Base-by-base conservation (phyloP, 1,139 yeast species). In the Diutina sp. region DNA sequence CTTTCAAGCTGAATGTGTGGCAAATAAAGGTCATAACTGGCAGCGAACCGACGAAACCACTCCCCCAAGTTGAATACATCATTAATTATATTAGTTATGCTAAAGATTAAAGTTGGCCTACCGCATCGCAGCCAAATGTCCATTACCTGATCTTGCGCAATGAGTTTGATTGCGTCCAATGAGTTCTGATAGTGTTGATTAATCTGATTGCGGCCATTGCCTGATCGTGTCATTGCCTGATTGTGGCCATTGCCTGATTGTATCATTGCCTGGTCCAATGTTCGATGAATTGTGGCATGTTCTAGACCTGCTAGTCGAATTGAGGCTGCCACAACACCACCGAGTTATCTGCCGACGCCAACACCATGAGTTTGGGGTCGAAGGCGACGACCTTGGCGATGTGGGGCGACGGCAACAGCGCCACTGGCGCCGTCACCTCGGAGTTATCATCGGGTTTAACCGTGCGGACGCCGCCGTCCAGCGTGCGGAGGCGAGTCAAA, bases 291-390 rank as follows among this genome's bases (percentile, higher is more conserved):
- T 32, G 35, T 8, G 9, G 35, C 35, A 9, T 32, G 35, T 32
- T 32, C 35, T 35, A 35, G 41, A 11, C 41, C 41, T 2, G 41
- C 41, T 35, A 35, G 41, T 35, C 41, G 41, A 35, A 35, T 35
- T 35, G 41, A 11, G 53, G 53, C 16, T 50, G 53, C 80, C 80
- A 76, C 53, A 76, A 62, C 9, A 71, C 60, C 3, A 76, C 79
- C 2, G 69, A 62, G 51, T 78, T 79, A 69, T 90, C 96, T 12
- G 96, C 97, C 1, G 96, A 82, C 1, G 95, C 95, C 64, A 91
- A 72, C 64, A 85, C 80, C 67, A 87, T 79, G 57, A 83, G 74
- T 65, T 83, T 83, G 1, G 98, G 98, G 66, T 90, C 88, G 68
- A 89, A 89, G 25, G 82, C 77, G 18, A 88, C 68, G 55, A 88